Percentiles rank a stretch among this genome's conserved stretches.
phyloP scores from a whole-genome alignment of 176 grass and related monocot species.

The Oryza rufipogon region DNA sequence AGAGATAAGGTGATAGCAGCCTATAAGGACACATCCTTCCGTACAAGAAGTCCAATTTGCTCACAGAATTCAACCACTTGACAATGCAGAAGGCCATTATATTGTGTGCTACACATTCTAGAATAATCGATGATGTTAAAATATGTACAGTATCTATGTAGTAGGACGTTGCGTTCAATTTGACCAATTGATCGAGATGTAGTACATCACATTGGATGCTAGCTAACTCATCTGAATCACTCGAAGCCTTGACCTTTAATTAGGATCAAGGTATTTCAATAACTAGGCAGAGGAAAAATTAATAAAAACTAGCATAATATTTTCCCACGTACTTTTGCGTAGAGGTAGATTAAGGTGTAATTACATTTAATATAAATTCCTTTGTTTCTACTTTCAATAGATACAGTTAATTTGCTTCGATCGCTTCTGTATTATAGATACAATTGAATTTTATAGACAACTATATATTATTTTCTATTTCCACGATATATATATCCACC shows the following conservation, averaged over 20 bases:
- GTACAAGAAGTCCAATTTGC: not conserved
- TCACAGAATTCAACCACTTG: slow-evolving; percentile 14
- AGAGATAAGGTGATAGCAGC: not conserved
- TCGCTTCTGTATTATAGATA: too few relatives aligned
- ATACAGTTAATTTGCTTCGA: too few relatives aligned
- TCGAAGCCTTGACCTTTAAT: slow-evolving; percentile 14
- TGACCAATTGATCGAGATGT: not conserved
- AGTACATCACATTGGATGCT: not conserved
- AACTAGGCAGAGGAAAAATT: not conserved
- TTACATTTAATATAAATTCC: too few relatives aligned
- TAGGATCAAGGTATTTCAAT: slow-evolving; percentile 14
- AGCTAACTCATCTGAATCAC: slow-evolving; percentile 1
- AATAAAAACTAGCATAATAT: too few relatives aligned
- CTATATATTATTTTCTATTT: too few relatives aligned
- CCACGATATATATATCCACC: too few relatives aligned
- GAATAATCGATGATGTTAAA: not conserved
- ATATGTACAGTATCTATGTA: not conserved
- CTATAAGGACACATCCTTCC: not conserved
- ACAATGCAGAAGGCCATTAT: not conserved
- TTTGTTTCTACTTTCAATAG: too few relatives aligned
- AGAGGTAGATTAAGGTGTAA: too few relatives aligned
- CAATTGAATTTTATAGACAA: too few relatives aligned
- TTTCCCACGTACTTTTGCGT: too few relatives aligned
- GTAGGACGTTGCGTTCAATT: not conserved
- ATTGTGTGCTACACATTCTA: not conserved